These are phyloP conservation scores for Actinomucor elegans DNA, from an alignment of 371 early-diverging fungal species.

Conservation along the genomic window DNA sequence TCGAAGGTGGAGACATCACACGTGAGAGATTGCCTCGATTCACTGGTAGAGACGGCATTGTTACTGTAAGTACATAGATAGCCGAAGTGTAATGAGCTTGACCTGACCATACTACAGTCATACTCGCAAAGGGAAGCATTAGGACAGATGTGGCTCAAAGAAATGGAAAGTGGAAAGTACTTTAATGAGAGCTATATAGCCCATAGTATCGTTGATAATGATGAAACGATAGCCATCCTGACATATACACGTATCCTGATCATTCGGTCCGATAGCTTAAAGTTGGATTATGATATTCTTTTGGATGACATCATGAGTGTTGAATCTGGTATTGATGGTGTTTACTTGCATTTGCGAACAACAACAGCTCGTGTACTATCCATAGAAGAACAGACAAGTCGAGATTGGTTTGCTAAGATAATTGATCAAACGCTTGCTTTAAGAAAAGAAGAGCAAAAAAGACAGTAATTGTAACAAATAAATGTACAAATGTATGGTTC, in stretches of 20 bases:
- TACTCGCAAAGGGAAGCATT: slow-evolving; percentile 86
- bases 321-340: slow-evolving; percentile 3
- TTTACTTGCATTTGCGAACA: slow-evolving; percentile 19
- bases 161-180: slow-evolving; percentile 76
- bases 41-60: slow-evolving; percentile 82
- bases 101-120: slow-evolving; percentile 43
- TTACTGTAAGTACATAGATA: slow-evolving; percentile 53
- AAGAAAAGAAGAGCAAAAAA: slow-evolving; percentile 13
- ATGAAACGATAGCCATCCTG: slow-evolving; percentile 65
- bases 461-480: slow-evolving; percentile 15
- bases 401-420: slow-evolving; percentile 21
- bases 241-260: slow-evolving; percentile 65
- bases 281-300: slow-evolving; percentile 58
- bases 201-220: slow-evolving; percentile 57
- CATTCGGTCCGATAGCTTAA: slow-evolving; percentile 55
- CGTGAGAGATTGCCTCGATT: slow-evolving; percentile 89
- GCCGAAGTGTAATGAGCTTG: no score
- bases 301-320: slow-evolving; percentile 20
- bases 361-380: neutral
- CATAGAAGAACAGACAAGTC: slow-evolving; percentile 18
- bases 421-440: slow-evolving; percentile 9
- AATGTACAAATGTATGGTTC: neutral
- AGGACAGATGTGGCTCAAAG: slow-evolving; percentile 90
- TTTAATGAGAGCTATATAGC: slow-evolving; percentile 84
- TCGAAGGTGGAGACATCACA: slow-evolving; percentile 70